These are phyloP conservation scores for Pseudonitzschia multistriata DNA, from an alignment of 108 stramenopile genomes.

Conservation along the genomic window DNA sequence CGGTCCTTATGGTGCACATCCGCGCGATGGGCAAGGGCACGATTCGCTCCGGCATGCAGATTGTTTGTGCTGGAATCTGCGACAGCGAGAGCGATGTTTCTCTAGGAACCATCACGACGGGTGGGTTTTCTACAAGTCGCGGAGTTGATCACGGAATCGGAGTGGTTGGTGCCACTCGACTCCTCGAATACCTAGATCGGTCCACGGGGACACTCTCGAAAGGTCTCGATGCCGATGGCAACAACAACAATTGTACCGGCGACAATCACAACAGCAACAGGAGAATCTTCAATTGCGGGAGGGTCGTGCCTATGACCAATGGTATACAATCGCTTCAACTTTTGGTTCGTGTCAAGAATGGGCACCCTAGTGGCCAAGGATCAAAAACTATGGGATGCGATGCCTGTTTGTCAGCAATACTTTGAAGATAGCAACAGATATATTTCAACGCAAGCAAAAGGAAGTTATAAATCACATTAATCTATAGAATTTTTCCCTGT, in stretches of 20 bases:
- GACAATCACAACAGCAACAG: background rate
- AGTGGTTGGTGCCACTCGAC: conserved; percentile 58
- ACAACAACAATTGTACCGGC: background rate
- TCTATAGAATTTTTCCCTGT: no score
- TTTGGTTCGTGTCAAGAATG: background rate
- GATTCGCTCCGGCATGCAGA: conserved; percentile 34
- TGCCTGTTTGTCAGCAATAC: background rate
- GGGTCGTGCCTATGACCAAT: conserved; percentile 19
- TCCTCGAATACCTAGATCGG: conserved; percentile 35
- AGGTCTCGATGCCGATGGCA: background rate
- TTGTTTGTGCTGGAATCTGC: background rate
- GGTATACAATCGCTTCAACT: conserved; percentile 19
- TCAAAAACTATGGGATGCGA: background rate
- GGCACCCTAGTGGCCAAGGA: background rate
- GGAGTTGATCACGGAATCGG: conserved; percentile 67
- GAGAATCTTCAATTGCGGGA: conserved; percentile 7
- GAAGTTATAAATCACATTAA: no score
- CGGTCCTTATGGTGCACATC: conserved; percentile 61
- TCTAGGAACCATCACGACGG: conserved; percentile 55
- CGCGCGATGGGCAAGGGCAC: conserved; percentile 54
- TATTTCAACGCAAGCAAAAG: background rate
- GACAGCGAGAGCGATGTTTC: background rate
- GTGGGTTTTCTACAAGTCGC: conserved; percentile 59
- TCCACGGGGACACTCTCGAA: background rate
- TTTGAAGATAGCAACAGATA: background rate